Evolutionary conservation across 2,329 filamentous ascomycete genomes (phyloP), one percentile per base, ranked within the genome.

Genomic region (Microdochium bolleyi): DNA sequence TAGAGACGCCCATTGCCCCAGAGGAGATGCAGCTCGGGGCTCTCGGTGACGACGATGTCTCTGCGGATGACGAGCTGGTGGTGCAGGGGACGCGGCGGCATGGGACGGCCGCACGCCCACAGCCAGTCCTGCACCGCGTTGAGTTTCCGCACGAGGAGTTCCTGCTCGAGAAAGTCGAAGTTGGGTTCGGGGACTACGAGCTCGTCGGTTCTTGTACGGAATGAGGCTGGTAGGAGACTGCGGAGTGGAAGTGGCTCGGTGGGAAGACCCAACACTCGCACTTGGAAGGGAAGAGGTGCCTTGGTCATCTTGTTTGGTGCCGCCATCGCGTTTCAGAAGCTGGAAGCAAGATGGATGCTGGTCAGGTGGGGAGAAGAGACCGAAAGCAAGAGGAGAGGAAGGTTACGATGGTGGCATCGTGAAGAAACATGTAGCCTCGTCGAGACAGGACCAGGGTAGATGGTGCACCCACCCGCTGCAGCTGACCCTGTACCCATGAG

Each of bases 11-110:
- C 63, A 19, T 62, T 64, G 49, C 64, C 61, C 71, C 70, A 73
- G 27, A 73, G 58, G 46, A 72, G 65, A 49, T 73, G 71, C 24
- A 73, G 60, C 24, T 70, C 66, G 10, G 69, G 58, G 14, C 62
- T 63, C 51, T 73, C 71, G 19, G 67, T 70, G 49, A 73, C 57
- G 34, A 61, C 53, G 37, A 73, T 67, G 1, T 69, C 63, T 44
- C 68, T 61, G 1, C 54, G 59, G 27, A 68, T 56, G 16, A 69
- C 55, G 9, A 63, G 51, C 50, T 73, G 70, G 48, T 72, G 60
- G 53, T 72, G 69, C 19, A 73, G 59, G 22, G 68, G 65, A 3
- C 64, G 64, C n/a, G 69, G 70, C 14, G 69, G 70, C 66, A 65
- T 66, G 13, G 65, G 64, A 9, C 62, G 62, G 8, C 66, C 67